Evolutionary conservation across 495 filamentous ascomycete species (phyloP).

Genomic region (Staphylotrichum longicolle): DNA sequence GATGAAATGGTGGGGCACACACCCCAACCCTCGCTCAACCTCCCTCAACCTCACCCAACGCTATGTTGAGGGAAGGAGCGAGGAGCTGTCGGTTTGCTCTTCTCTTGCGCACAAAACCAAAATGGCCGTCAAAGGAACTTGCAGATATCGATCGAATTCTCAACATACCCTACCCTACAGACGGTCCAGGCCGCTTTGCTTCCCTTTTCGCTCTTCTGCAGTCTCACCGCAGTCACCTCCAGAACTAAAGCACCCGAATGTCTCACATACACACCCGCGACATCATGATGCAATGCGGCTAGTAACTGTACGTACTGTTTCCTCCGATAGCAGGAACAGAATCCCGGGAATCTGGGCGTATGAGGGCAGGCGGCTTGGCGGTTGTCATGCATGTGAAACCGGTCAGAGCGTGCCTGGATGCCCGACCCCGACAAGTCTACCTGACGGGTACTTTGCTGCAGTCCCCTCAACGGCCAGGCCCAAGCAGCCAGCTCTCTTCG

Average conservation of each 20-base stretch:
- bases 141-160: too few relatives aligned
- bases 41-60: neutral
- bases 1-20: neutral
- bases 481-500: neutral
- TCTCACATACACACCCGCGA: neutral
- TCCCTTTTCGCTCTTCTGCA: too few relatives aligned
- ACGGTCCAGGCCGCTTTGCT: too few relatives aligned
- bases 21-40: neutral
- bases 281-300: neutral
- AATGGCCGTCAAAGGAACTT: neutral
- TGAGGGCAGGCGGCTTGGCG: neutral
- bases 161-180: too few relatives aligned
- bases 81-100: neutral
- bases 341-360: neutral
- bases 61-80: neutral
- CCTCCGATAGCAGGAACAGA: neutral
- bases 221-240: too few relatives aligned
- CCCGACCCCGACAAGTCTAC: neutral
- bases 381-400: neutral
- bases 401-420: neutral
- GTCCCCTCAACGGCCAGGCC: neutral
- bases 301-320: neutral
- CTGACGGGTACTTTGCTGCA: neutral
- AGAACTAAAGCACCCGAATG: neutral
- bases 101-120: slow-evolving; percentile 2